A percentile compares a stretch with the other conserved stretches of the same genome.
Conservation (phyloP, 2,329 filamentous ascomycete species). For the Pyrenophora teres region DNA sequence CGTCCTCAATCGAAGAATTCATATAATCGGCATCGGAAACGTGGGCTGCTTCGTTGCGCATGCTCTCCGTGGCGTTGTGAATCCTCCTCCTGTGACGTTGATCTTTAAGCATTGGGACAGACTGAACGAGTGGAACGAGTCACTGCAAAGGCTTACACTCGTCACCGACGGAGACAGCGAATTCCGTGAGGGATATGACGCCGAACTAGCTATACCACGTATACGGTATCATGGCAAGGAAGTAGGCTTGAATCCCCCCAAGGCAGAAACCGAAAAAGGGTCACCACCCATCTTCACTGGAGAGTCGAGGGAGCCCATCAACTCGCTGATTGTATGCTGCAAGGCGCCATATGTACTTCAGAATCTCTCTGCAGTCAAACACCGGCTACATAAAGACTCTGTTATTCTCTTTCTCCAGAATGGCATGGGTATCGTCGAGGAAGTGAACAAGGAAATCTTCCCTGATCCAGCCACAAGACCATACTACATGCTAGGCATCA, state of each 20-base stretch:
- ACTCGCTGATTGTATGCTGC: slow-evolving; percentile 76
- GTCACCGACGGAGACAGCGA: slow-evolving; percentile 52
- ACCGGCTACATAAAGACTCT: slow-evolving; percentile 68
- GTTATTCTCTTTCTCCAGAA: slow-evolving; percentile 79
- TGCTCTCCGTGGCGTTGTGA: slow-evolving; percentile 64
- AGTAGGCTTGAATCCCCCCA: slow-evolving; percentile 20
- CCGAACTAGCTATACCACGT: slow-evolving; percentile 49
- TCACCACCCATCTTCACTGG: slow-evolving; percentile 17
- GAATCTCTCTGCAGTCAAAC: slow-evolving; percentile 68
- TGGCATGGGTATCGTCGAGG: slow-evolving; percentile 82
- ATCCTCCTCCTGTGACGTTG: slow-evolving; percentile 75
- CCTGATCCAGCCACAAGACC: slow-evolving; percentile 68
- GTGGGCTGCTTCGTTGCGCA: slow-evolving; percentile 80
- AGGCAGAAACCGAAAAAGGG: slow-evolving; percentile 11
- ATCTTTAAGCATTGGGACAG: slow-evolving; percentile 66
- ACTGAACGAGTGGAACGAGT: slow-evolving; percentile 55
- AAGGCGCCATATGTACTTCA: slow-evolving; percentile 73
- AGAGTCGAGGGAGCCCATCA: slow-evolving; percentile 58
- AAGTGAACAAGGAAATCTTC: slow-evolving; percentile 73
- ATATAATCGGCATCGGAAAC: slow-evolving; percentile 81
- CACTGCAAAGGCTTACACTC: slow-evolving; percentile 51
- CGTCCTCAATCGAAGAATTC: slow-evolving; percentile 45
- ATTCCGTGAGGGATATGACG: slow-evolving; percentile 50
- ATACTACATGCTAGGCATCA: slow-evolving; percentile 73
- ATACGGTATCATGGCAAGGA: slow-evolving; percentile 48